These are phyloP conservation scores for Peribolospora baueri DNA, from an alignment of 768 basidiomycete species.

Conservation along the genomic window DNA sequence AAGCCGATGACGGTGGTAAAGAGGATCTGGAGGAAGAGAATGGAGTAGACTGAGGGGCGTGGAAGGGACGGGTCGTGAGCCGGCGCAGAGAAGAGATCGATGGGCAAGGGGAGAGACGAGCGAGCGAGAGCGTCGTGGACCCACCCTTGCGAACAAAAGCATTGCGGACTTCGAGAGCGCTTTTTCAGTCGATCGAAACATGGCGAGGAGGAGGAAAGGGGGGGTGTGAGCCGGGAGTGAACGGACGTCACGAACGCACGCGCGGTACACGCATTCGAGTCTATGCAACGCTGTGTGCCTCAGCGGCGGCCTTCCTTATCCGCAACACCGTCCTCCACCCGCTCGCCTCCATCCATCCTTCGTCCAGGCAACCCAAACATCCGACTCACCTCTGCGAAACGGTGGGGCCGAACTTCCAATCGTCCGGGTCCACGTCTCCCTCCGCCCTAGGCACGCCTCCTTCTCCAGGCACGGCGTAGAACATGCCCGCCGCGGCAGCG, in stretches of 20 bases:
- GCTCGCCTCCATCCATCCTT: conserved; percentile 16
- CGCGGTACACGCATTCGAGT: conserved; percentile 3
- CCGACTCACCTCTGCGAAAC: too few relatives aligned
- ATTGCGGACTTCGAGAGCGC: conserved; percentile 48
- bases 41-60: conserved; percentile 32
- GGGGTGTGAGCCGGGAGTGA: not conserved
- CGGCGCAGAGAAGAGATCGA: too few relatives aligned
- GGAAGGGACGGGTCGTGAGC: conserved; percentile 1
- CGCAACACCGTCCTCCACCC: not conserved
- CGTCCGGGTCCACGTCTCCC: too few relatives aligned
- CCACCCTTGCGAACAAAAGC: conserved; percentile 60
- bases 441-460: too few relatives aligned
- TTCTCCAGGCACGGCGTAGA: too few relatives aligned
- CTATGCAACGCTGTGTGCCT: not conserved
- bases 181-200: conserved; percentile 54
- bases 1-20: conserved; percentile 60
- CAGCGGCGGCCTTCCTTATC: not conserved
- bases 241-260: not conserved
- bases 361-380: too few relatives aligned
- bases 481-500: too few relatives aligned
- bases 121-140: not conserved
- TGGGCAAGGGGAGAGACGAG: too few relatives aligned
- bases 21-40: conserved; percentile 35
- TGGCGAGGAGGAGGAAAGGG: conserved; percentile 27
- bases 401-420: too few relatives aligned